These are phyloP conservation scores for Saccharum hybrid DNA, from an alignment of 202 grass and related monocot species.

Conservation along the genomic window DNA sequence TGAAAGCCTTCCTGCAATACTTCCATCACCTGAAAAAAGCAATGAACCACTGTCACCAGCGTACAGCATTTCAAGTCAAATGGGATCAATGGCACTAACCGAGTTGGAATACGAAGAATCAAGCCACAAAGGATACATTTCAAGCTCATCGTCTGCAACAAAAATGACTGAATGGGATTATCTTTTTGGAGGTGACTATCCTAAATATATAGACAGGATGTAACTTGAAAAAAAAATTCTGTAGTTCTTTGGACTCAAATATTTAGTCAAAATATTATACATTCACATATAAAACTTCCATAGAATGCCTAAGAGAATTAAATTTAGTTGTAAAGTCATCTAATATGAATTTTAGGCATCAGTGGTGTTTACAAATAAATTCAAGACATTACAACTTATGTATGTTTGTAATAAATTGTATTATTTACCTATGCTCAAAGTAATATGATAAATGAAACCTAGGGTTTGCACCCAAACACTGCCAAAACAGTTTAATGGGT, in stretches of 20 bases:
- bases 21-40: constrained; percentile 42
- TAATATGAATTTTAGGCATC: constrained; percentile 4
- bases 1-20: constrained; percentile 39
- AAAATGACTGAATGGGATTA: constrained; percentile 37
- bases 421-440: background rate
- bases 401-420: background rate
- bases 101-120: constrained; percentile 38
- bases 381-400: background rate
- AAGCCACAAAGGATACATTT: constrained; percentile 28
- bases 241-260: background rate
- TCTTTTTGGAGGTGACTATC: constrained; percentile 37
- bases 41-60: constrained; percentile 42
- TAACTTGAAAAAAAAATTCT: background rate
- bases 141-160: constrained; percentile 31
- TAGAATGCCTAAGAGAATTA: background rate
- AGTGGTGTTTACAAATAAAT: background rate
- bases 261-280: background rate
- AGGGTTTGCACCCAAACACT: background rate
- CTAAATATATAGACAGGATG: background rate
- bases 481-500: background rate
- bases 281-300: background rate
- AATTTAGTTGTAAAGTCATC: background rate
- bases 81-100: constrained; percentile 40
- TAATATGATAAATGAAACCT: constrained; percentile 1
- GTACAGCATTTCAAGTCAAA: constrained; percentile 45